Evolutionary conservation across 306 rosid genomes (phyloP).

Genomic region (Leucaena leucocephala): DNA sequence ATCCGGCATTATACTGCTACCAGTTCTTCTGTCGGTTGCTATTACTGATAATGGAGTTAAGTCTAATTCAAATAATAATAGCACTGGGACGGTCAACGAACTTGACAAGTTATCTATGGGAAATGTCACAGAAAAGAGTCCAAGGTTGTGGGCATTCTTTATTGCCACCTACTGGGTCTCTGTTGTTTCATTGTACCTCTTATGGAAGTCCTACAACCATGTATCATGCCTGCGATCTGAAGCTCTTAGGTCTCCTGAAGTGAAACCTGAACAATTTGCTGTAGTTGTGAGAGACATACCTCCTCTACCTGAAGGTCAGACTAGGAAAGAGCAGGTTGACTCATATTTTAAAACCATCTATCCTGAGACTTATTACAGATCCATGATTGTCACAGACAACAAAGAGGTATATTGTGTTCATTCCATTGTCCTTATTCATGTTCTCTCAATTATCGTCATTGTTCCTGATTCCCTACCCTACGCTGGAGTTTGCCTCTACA

Average conservation of each 20-base stretch:
- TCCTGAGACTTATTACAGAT: conserved; percentile 78
- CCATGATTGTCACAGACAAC: conserved; percentile 81
- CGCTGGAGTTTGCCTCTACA: conserved; percentile 9
- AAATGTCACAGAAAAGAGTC: conserved; percentile 56
- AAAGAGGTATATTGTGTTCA: conserved; percentile 54
- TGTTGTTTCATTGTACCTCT: conserved; percentile 62
- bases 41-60: conserved; percentile 51
- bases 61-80: conserved; percentile 28
- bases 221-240: conserved; percentile 60
- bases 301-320: conserved; percentile 54
- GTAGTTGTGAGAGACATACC: conserved; percentile 93
- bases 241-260: conserved; percentile 68
- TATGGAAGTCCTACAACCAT: conserved; percentile 88
- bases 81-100: conserved; percentile 59
- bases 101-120: conserved; percentile 83
- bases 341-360: conserved; percentile 64
- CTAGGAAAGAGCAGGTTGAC: conserved; percentile 81
- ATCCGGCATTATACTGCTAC: conserved; percentile 77
- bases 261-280: conserved; percentile 75
- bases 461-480: conserved; percentile 18
- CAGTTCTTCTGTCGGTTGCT: conserved; percentile 81
- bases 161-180: conserved; percentile 77
- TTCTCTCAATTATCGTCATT: background rate
- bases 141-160: conserved; percentile 83
- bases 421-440: background rate